These are phyloP conservation scores for Asterochloris sp. DNA, from an alignment of 139 green algal species.

Conservation along the genomic window DNA sequence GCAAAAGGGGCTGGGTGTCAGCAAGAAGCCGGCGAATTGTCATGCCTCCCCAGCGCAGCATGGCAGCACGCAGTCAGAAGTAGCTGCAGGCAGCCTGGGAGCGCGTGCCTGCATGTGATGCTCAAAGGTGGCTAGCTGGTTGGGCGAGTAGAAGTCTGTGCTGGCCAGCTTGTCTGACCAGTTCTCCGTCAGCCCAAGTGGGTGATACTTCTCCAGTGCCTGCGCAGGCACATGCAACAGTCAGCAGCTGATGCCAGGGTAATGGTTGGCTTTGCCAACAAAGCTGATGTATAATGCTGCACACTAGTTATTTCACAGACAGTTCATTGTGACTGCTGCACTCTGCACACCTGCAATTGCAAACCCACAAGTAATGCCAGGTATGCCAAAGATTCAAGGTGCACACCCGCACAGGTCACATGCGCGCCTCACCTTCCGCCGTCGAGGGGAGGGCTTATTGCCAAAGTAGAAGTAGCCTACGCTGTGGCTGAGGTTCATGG, in stretches of 20 bases:
- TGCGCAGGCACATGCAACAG: not conserved
- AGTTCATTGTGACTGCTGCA: not conserved
- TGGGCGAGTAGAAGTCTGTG: slow-evolving; percentile 58
- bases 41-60: not conserved
- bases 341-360: not conserved
- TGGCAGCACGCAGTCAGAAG: not conserved
- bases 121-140: slow-evolving; percentile 76
- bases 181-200: slow-evolving; percentile 68
- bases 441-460: slow-evolving; percentile 56
- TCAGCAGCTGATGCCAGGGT: not conserved
- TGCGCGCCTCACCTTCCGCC: slow-evolving; percentile 1
- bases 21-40: not conserved
- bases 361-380: not conserved
- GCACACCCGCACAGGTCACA: not conserved
- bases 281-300: not conserved
- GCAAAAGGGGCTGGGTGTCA: slow-evolving; percentile 1
- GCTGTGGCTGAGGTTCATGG: slow-evolving; percentile 84
- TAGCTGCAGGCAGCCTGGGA: not conserved
- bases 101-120: slow-evolving; percentile 78
- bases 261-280: not conserved
- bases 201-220: slow-evolving; percentile 64
- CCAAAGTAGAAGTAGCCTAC: slow-evolving; percentile 63
- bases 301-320: not conserved
- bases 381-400: not conserved
- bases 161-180: slow-evolving; percentile 85